Evolutionary conservation across 1,284 basidiomycete genomes (phyloP), one percentile per base, ranked within the genome.

Genomic region (Termitomyces sp.): DNA sequence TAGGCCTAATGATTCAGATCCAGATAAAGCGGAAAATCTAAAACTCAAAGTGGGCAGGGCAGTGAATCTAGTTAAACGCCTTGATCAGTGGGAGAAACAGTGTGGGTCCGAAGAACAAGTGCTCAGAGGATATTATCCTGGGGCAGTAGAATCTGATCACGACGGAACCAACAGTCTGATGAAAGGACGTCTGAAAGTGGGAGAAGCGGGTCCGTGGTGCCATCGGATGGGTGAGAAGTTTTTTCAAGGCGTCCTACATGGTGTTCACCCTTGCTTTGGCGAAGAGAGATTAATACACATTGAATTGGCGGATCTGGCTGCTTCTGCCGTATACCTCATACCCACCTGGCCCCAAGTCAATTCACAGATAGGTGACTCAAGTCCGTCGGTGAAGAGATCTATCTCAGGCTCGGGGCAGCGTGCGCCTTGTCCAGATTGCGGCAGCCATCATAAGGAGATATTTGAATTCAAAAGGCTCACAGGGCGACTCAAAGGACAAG

Each of bases 71-170:
- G 73, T 74, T 12, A 78, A 75, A 55, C 65, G 74, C 39, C 70
- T 90, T 36, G 82, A 86, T 64, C 78, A 91, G 62, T 91, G 89
- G 89, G 73, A 75, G 24, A 89, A 85, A 62, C 87, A 89, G 63
- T 80, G 78, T 55, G 71, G 73, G 8, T 76, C 75, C 3, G 75
- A 73, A 61, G 73, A 77, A 54, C 74, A 73, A 52, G 69, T 75
- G 19, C 61, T 75, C 30, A 61, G 73, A 56, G 75, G 74, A 2
- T 74, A 70, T 60, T 74, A 71, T 59, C 74, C 74, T 12, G 69
- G 70, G 10, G 61, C 62, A 39, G 33, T 17, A 12, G 17, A 33
- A 33, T 41, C 12, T 8, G 26, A 42, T 2, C 17, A 41, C 13
- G 13, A n/a, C 15, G 42, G 65, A 51, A 62, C 67, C 50, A 59